phyloP scores from a whole-genome alignment of 2,329 filamentous ascomycete species.

The Fusarium virguliforme region DNA sequence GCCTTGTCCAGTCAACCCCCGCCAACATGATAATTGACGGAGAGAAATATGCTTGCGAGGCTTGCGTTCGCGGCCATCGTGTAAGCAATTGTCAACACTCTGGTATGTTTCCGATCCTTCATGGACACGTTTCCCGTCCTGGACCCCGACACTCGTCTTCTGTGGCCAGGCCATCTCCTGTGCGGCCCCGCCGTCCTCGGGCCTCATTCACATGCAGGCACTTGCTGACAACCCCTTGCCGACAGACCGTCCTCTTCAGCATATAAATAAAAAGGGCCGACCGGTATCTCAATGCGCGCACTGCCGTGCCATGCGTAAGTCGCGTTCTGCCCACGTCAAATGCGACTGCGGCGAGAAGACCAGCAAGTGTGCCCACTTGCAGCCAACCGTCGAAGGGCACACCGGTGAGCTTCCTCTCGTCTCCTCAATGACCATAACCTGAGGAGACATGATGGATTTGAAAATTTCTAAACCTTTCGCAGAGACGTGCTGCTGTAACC shows the following conservation, averaged over 20 bases:
- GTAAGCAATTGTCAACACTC: conserved; percentile 98
- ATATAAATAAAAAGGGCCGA: conserved; percentile 98
- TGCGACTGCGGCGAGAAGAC: conserved; percentile 98
- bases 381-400: conserved; percentile 71
- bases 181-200: not conserved
- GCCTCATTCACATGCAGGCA: conserved; percentile 20
- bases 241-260: conserved; percentile 88
- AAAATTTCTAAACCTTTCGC: conserved; percentile 46
- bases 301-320: conserved; percentile 96
- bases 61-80: conserved; percentile 97
- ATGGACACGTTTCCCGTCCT: conserved; percentile 5
- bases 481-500: conserved; percentile 81
- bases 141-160: conserved; percentile 1
- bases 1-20: conserved; percentile 30
- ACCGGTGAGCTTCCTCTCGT: conserved; percentile 65
- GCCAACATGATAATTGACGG: conserved; percentile 86
- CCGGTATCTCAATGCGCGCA: conserved; percentile 98
- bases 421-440: conserved; percentile 23
- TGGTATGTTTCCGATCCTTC: conserved; percentile 72
- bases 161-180: not conserved
- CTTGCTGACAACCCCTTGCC: conserved; percentile 45
- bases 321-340: conserved; percentile 92
- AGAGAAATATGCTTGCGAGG: conserved; percentile 98
- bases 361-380: conserved; percentile 76
- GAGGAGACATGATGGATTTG: conserved; percentile 25